Conservation (phyloP, 129 eudicot species). For the Escallonia herrerae region DNA sequence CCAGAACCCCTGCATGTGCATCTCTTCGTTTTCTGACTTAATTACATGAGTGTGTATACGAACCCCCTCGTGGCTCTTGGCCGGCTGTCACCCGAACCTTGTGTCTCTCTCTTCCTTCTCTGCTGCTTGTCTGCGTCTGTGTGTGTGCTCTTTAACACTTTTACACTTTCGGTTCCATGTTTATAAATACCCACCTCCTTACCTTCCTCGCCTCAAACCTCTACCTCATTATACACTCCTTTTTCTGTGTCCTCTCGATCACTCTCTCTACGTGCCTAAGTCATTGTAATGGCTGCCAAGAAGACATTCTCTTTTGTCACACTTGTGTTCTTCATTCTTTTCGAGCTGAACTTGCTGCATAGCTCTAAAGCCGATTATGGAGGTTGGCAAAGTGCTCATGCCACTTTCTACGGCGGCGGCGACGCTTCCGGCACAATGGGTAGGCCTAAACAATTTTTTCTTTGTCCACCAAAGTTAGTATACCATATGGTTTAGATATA, state of each 20-base stretch:
- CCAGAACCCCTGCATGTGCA: slow-evolving; percentile 33
- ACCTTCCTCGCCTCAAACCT: slow-evolving; percentile 1
- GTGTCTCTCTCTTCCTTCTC: not conserved
- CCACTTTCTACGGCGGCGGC: slow-evolving; percentile 50
- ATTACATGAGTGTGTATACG: not conserved
- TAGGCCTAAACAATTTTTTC: slow-evolving; percentile 6
- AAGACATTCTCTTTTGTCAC: slow-evolving; percentile 15
- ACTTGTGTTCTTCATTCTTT: slow-evolving; percentile 16
- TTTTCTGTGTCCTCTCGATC: not conserved
- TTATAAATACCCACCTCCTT: slow-evolving; percentile 23
- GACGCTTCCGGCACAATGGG: slow-evolving; percentile 59
- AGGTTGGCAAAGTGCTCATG: slow-evolving; percentile 44
- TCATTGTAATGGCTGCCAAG: slow-evolving; percentile 9
- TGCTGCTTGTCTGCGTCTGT: not conserved
- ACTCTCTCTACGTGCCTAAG: not conserved
- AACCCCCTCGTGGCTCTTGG: slow-evolving; percentile 20
- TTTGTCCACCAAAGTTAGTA: not conserved
- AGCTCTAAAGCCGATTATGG: slow-evolving; percentile 28
- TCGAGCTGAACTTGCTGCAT: slow-evolving; percentile 7
- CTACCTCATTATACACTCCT: not conserved
- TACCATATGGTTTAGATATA: no score
- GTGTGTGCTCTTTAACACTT: not conserved
- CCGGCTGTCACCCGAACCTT: slow-evolving; percentile 14
- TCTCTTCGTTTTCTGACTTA: slow-evolving; percentile 3
- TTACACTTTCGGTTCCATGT: not conserved